Conservation (phyloP, 106 monocot species). For the Allium fistulosum region DNA sequence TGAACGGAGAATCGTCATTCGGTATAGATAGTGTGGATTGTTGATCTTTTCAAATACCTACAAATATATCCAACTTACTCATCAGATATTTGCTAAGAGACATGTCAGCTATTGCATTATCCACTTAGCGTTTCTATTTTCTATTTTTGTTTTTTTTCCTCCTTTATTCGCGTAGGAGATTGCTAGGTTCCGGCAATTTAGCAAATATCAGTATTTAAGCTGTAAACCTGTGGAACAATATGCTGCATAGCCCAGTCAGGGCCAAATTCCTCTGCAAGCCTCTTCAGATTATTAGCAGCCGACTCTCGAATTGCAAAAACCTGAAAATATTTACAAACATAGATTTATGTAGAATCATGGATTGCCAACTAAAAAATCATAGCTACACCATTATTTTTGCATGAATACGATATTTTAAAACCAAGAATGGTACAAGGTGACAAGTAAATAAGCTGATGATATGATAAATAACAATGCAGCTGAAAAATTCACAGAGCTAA, state of each 20-base stretch:
- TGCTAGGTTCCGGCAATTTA: not conserved
- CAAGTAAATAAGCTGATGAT: no score
- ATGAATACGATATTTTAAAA: no score
- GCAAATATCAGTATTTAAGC: not conserved
- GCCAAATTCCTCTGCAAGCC: conserved; percentile 85
- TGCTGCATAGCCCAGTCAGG: conserved; percentile 88
- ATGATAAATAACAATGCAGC: no score
- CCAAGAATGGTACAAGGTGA: no score
- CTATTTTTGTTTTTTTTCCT: not conserved
- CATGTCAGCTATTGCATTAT: not conserved
- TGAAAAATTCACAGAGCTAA: no score
- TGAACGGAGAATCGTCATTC: conserved; percentile 84
- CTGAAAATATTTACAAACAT: conserved; percentile 13
- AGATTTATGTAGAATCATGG: no score
- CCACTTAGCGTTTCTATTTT: not conserved
- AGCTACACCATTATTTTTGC: no score
- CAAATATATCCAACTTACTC: not conserved
- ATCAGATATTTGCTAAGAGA: not conserved
- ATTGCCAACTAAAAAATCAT: no score
- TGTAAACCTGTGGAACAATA: conserved; percentile 42
- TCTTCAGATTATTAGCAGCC: conserved; percentile 80
- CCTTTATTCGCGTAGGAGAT: not conserved
- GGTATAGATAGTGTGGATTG: conserved; percentile 76
- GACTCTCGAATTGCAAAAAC: conserved; percentile 81
- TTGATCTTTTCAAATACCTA: conserved; percentile 81